Evolutionary conservation across 1,139 yeast genomes (phyloP).

Genomic region (Meyerozyma carpophila): DNA sequence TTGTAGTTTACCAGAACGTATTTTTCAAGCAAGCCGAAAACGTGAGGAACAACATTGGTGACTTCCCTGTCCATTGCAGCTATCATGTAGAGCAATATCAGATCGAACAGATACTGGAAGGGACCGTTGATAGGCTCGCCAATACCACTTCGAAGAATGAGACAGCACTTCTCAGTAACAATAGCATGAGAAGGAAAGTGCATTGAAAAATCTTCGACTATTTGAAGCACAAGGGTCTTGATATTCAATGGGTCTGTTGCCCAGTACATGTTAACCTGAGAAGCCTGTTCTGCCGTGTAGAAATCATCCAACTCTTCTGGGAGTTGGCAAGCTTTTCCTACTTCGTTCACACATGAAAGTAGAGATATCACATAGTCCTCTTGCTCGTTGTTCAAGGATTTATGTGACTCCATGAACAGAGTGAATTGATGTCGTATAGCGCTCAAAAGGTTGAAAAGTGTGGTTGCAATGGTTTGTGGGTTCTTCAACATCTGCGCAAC

Average conservation of each 20-base stretch:
- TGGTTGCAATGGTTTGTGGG: constrained; percentile 21
- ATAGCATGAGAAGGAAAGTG: constrained; percentile 30
- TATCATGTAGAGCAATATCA: constrained; percentile 42
- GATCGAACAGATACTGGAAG: constrained; percentile 44
- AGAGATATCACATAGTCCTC: constrained; percentile 49
- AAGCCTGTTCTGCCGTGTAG: constrained; percentile 22
- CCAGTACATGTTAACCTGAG: constrained; percentile 30
- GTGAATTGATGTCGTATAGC: constrained; percentile 14
- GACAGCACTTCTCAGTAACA: constrained; percentile 53
- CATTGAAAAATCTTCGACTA: constrained; percentile 41
- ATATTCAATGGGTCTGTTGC: constrained; percentile 36
- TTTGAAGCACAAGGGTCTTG: constrained; percentile 31
- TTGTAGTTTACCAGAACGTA: constrained; percentile 30
- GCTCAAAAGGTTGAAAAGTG: constrained; percentile 14
- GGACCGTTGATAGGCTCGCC: constrained; percentile 53
- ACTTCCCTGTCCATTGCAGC: constrained; percentile 29
- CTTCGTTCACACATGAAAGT: constrained; percentile 55
- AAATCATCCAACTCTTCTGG: constrained; percentile 52
- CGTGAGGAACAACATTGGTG: constrained; percentile 28
- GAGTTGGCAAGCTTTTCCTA: constrained; percentile 62
- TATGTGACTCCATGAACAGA: constrained; percentile 7
- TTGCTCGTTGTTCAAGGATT: constrained; percentile 7
- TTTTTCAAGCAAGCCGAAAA: constrained; percentile 39
- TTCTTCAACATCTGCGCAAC: constrained; percentile 49
- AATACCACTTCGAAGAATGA: constrained; percentile 51